These are phyloP conservation scores for Acanthamoeba divionensis DNA, from an alignment of 208 protist genomes.

Conservation along the genomic window DNA sequence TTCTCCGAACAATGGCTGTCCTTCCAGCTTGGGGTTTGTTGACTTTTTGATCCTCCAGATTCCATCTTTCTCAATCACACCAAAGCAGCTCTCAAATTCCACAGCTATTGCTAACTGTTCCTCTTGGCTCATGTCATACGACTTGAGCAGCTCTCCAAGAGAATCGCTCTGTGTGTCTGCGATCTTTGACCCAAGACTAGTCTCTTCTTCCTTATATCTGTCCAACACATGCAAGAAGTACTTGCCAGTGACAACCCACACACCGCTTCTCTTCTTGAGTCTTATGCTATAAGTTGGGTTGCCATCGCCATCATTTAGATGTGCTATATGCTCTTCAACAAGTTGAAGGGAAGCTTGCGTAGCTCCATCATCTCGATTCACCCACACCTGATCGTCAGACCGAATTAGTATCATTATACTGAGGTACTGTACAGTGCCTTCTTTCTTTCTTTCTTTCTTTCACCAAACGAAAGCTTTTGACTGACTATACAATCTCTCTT, in stretches of 20 bases:
- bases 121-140: not conserved
- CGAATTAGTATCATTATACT: not conserved
- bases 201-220: not conserved
- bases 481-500: too few relatives aligned
- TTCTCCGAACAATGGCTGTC: too few relatives aligned
- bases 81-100: not conserved
- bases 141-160: not conserved
- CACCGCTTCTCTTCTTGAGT: not conserved
- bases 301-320: not conserved
- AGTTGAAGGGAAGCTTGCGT: not conserved
- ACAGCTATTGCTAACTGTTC: not conserved
- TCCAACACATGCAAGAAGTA: conserved; percentile 19
- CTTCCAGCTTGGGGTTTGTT: too few relatives aligned
- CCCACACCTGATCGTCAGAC: not conserved
- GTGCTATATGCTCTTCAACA: not conserved
- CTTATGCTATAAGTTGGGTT: not conserved
- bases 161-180: not conserved
- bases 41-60: too few relatives aligned
- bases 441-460: too few relatives aligned
- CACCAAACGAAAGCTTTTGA: too few relatives aligned
- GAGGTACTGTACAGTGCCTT: not conserved
- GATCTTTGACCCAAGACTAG: not conserved
- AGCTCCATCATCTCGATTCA: not conserved
- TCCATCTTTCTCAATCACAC: not conserved
- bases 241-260: not conserved